Base-by-base conservation (phyloP, 495 filamentous ascomycete species). In the Podospora didyma region DNA sequence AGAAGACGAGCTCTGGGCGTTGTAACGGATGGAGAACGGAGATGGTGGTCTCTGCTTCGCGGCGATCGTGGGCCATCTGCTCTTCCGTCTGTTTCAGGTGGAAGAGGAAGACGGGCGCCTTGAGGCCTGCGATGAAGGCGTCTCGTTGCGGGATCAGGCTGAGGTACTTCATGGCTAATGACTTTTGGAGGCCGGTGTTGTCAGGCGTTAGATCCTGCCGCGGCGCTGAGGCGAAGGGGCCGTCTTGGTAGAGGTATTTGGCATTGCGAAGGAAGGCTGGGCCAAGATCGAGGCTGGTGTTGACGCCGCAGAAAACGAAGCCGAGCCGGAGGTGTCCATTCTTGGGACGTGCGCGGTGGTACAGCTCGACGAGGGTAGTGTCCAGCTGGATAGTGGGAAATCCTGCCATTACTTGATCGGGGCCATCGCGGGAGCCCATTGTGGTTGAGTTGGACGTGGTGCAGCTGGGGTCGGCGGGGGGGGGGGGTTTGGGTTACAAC, bases 151-250 rank as follows among this genome's bases (percentile, higher is more conserved):
- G 54, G 19, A 71, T 62, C 22, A 68, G 59, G 41, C 49, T 53
- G 54, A 69, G 61, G 41, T 69, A 62, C 50, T 69, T 69, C 34
- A 49, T 58, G 4, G 66, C 58, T 7, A 69, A 57, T 2, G 61
- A 57, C 12, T 48, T 48, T 19, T 53, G 58, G 16, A 68, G 53
- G 4, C 24, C 70, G 19, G 73, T 65, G 46, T 79, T 79, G 55
- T 75, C 73, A 20, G 73, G 77, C 46, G 56, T 55, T 3, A 83
- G 68, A 35, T 80, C 73, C 46, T 79, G 66, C 2, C 75, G 67
- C 0, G 81, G 39, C 1, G 68, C 63, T 23, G 61, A 64, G 58
- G 81, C 80, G 68, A 71, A 69, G 24, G 59, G 44, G 14, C 60
- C 59, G 52, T 73, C 70, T 41, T 71, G 62, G 56, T 70, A 73